Evolutionary conservation across 495 filamentous ascomycete genomes (phyloP), one percentile per base, ranked within the genome.

Genomic region (Neurospora sp.): DNA sequence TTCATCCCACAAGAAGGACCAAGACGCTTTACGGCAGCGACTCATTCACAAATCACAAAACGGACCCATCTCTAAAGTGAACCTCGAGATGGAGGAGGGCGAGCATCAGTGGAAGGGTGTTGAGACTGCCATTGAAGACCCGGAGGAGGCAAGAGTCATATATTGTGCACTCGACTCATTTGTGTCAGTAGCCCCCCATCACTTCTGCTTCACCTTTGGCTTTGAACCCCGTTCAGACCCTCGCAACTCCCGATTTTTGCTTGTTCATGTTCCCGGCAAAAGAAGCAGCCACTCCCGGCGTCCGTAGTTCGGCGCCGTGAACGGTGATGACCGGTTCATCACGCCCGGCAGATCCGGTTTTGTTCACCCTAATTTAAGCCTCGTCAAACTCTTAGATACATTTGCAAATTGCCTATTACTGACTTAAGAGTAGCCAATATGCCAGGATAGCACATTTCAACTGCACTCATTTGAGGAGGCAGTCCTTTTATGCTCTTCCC

Each of bases 401-500:
- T 23, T 27, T 27, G 48, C 20, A 27, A 14, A 27, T 27, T 23
- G 20, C 48, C 48, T 31, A 23, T 59, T 46, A 35, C 72, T 75
- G 69, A 74, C 71, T 23, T 6, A 16, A 39, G n/a, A 10, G 66
- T 79, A 96, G 93, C 71, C 92, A 94, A 83, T 99, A 97, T 82
- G 91, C 93, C 70, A 90, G 89, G 73, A 86, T 86, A 5, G 92
- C 95, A 3, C 96, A 98, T 77, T 88, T 89, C 80, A 95, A 96
- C 81, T 89, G 90, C 48, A 98, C 96, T 23, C 95, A 98, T 80
- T 88, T 92, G 14, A 89, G 96, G 10, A 90, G 96, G 12, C 94
- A 93, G 81, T 88, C 91, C 11, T 98, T 98, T 86, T 98, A 97
- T 79, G 90, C 93, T 16, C 85, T 99, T n/a, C 93, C 95, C 2